A percentile compares a stretch with the other conserved stretches of the same genome.
phyloP scores from a whole-genome alignment of 2,329 filamentous ascomycete species.

The Neurospora sp. region DNA sequence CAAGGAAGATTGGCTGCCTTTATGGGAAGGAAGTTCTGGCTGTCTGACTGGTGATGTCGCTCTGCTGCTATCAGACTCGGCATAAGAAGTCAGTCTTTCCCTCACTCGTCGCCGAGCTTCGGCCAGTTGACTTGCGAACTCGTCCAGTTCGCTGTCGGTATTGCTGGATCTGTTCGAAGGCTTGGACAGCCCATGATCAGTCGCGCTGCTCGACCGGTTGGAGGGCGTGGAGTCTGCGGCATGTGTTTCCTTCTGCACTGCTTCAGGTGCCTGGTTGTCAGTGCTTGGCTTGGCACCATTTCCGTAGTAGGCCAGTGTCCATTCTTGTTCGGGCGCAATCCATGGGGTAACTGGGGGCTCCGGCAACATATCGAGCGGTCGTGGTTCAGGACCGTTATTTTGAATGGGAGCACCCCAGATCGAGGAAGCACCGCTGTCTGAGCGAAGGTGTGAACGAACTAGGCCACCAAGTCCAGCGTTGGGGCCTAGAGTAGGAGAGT shows the following conservation, averaged over 20 bases:
- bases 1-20: slow-evolving; percentile 10
- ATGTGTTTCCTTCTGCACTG: slow-evolving; percentile 1
- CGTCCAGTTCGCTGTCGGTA: slow-evolving; percentile 47
- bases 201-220: neutral
- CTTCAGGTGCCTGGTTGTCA: neutral
- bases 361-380: slow-evolving; percentile 22
- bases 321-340: slow-evolving; percentile 27
- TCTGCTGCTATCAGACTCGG: slow-evolving; percentile 47
- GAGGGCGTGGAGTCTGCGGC: neutral
- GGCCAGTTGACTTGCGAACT: slow-evolving; percentile 64
- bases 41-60: slow-evolving; percentile 31
- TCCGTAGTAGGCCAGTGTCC: slow-evolving; percentile 13
- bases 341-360: slow-evolving; percentile 33
- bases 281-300: slow-evolving; percentile 5
- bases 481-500: slow-evolving; percentile 75
- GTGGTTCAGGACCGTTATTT: slow-evolving; percentile 27
- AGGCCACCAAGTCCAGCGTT: slow-evolving; percentile 64
- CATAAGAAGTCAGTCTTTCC: slow-evolving; percentile 61
- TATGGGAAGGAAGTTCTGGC: slow-evolving; percentile 25
- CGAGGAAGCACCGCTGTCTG: slow-evolving; percentile 72
- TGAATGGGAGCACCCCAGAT: slow-evolving; percentile 49
- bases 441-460: slow-evolving; percentile 74
- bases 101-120: slow-evolving; percentile 61
- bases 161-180: slow-evolving; percentile 10
- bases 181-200: neutral